Evolutionary conservation across 371 early-diverging fungal species (phyloP).

Genomic region (Amoeboaphelidium occidentale): DNA sequence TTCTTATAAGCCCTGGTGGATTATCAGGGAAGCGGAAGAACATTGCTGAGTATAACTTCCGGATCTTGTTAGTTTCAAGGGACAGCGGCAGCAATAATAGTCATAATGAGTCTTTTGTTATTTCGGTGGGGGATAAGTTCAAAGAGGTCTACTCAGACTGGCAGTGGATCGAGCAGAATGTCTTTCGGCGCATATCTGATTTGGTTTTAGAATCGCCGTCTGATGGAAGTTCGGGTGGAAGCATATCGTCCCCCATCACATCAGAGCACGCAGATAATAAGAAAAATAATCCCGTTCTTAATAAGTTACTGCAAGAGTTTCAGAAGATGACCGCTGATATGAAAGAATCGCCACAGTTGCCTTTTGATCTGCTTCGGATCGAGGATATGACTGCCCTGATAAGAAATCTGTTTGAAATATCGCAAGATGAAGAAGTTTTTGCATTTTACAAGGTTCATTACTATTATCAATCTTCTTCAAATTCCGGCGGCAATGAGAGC

Average conservation of each 20-base stretch:
- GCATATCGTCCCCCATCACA: neutral
- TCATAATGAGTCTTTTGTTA: neutral
- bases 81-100: neutral
- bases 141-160: neutral
- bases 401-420: neutral
- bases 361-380: neutral
- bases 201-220: neutral
- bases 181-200: neutral
- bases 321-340: neutral
- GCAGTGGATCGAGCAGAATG: neutral
- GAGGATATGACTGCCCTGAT: neutral
- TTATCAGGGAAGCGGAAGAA: neutral
- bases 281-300: neutral
- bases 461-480: too few relatives aligned
- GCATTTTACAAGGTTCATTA: too few relatives aligned
- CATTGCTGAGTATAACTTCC: neutral
- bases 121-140: neutral
- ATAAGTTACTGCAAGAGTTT: neutral
- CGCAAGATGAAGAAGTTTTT: too few relatives aligned
- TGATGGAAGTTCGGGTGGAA: neutral
- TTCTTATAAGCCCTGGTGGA: neutral
- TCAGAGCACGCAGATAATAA: neutral
- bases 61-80: neutral
- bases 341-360: neutral
- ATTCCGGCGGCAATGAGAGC: too few relatives aligned